These are phyloP conservation scores for Staphylotrichum tortipilum DNA, from an alignment of 495 filamentous ascomycete species.

Conservation along the genomic window DNA sequence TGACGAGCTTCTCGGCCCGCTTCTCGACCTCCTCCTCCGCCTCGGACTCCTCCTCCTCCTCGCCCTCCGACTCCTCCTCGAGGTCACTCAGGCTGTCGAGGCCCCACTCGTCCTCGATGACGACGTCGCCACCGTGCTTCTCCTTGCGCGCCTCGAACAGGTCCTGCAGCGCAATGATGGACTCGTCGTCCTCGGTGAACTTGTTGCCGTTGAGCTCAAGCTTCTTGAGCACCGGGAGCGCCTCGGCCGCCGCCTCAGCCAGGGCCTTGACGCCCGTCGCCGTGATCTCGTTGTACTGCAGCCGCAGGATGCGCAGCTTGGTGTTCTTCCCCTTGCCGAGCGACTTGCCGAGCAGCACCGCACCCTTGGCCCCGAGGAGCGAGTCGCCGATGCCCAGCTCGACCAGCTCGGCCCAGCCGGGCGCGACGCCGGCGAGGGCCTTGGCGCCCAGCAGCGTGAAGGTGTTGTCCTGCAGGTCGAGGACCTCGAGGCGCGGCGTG, in stretches of 20 bases:
- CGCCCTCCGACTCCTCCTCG: constrained; percentile 65
- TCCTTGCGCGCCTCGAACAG: constrained; percentile 53
- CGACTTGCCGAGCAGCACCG: constrained; percentile 60
- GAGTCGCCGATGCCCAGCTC: constrained; percentile 90
- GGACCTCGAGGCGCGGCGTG: constrained; percentile 52
- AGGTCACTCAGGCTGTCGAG: constrained; percentile 77
- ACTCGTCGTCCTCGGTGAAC: constrained; percentile 75
- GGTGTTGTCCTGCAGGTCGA: constrained; percentile 96
- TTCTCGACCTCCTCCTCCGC: constrained; percentile 48
- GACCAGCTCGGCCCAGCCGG: constrained; percentile 62
- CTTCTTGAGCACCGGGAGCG: constrained; percentile 64
- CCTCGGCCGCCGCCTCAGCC: constrained; percentile 51
- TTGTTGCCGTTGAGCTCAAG: constrained; percentile 95
- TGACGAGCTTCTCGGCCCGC: constrained; percentile 53
- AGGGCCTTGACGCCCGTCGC: constrained; percentile 61
- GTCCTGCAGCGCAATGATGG: constrained; percentile 41
- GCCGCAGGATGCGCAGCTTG: constrained; percentile 66
- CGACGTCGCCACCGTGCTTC: constrained; percentile 48
- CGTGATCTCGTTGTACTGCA: constrained; percentile 94
- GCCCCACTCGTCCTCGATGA: constrained; percentile 67
- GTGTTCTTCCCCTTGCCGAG: constrained; percentile 65
- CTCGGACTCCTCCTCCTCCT: constrained; percentile 60
- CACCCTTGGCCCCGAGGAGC: constrained; percentile 71
- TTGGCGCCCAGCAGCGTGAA: constrained; percentile 75
- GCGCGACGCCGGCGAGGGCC: constrained; percentile 65